Evolutionary conservation across 805 yeast genomes (phyloP).

Genomic region (Torulaspora microellipsoides): DNA sequence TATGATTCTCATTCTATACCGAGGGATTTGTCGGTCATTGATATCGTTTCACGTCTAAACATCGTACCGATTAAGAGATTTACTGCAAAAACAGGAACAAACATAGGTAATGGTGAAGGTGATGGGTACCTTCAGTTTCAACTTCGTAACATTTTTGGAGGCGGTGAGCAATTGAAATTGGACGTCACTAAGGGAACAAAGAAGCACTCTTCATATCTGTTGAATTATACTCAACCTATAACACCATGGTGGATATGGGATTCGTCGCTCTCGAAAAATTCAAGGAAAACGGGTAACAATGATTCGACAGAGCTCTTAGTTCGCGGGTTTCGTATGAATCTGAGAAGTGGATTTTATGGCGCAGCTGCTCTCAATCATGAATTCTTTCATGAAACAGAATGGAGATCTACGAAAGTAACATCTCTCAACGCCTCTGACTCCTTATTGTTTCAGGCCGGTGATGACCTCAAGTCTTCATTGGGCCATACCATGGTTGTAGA

Average conservation of each 20-base stretch:
- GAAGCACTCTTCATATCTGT: constrained; percentile 50
- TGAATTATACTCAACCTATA: constrained; percentile 49
- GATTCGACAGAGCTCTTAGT: constrained; percentile 44
- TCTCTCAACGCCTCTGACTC: constrained; percentile 49
- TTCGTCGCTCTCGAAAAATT: constrained; percentile 45
- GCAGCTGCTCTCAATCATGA: constrained; percentile 43
- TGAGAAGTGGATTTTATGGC: constrained; percentile 23
- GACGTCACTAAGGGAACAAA: constrained; percentile 59
- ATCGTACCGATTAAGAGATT: constrained; percentile 60
- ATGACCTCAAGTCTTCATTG: constrained; percentile 54
- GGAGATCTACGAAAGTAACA: constrained; percentile 41
- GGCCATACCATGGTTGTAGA: constrained; percentile 40
- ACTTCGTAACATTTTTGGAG: constrained; percentile 54
- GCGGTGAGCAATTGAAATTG: constrained; percentile 57
- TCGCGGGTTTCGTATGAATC: constrained; percentile 35
- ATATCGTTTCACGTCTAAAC: constrained; percentile 32
- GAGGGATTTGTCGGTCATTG: constrained; percentile 18
- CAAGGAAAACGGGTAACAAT: constrained; percentile 49
- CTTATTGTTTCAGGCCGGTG: constrained; percentile 55
- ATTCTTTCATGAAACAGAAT: constrained; percentile 40
- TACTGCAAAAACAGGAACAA: constrained; percentile 88
- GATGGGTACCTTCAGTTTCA: constrained; percentile 84
- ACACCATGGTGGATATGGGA: constrained; percentile 51
- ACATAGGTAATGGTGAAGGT: constrained; percentile 95
- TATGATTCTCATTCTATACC: constrained; percentile 9